These are phyloP conservation scores for Pneumocystis carinii DNA, from an alignment of 1,139 yeast genomes.

Conservation along the genomic window DNA sequence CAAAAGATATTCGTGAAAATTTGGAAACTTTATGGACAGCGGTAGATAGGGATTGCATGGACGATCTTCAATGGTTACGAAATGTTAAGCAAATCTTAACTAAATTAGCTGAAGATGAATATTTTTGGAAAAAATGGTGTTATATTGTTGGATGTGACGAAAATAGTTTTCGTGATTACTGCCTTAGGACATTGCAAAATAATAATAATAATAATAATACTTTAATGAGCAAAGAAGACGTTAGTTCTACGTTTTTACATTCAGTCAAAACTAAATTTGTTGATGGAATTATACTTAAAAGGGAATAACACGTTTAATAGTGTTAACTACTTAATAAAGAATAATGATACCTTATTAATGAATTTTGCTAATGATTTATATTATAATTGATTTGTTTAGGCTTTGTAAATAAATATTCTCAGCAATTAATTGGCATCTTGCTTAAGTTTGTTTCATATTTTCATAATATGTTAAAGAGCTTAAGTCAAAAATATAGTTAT, in stretches of 20 bases:
- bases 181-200: neutral
- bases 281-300: neutral
- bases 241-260: neutral
- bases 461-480: neutral
- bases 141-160: neutral
- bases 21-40: neutral
- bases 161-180: neutral
- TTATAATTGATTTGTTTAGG: neutral
- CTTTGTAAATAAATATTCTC: neutral
- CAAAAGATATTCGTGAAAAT: neutral
- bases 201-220: neutral
- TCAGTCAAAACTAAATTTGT: neutral
- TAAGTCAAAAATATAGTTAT: neutral
- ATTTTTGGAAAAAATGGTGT: slow-evolving; percentile 1
- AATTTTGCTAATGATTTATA: neutral
- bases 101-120: neutral
- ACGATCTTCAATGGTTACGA: neutral
- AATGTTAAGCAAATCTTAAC: neutral
- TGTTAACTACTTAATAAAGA: neutral
- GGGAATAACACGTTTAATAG: neutral
- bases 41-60: neutral
- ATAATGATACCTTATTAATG: neutral
- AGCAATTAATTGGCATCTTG: neutral
- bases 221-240: neutral
- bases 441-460: neutral